phyloP scores from a whole-genome alignment of 1,284 basidiomycete genomes.

The Cystobasidium slooffiae region DNA sequence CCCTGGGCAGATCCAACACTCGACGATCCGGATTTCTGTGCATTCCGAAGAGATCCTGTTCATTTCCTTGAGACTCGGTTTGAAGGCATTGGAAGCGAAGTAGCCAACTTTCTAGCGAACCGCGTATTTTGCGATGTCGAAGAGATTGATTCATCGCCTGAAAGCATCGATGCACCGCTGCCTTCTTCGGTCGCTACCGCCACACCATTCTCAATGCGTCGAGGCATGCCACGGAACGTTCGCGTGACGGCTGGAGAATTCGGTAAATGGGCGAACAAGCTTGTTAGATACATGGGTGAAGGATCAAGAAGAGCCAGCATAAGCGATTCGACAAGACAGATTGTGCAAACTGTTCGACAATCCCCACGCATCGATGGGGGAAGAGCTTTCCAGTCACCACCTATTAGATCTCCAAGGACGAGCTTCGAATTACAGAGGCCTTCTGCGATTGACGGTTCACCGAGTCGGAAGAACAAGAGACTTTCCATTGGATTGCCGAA shows the following conservation, averaged over 20 bases:
- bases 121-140: conserved; percentile 84
- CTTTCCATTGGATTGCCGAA: conserved; percentile 14
- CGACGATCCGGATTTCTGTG: conserved; percentile 73
- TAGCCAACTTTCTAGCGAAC: conserved; percentile 83
- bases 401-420: conserved; percentile 29
- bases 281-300: conserved; percentile 64
- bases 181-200: conserved; percentile 45
- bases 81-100: conserved; percentile 82
- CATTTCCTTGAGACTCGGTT: conserved; percentile 87
- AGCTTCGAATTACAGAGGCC: conserved; percentile 22
- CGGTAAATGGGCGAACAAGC: conserved; percentile 79
- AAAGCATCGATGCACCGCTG: conserved; percentile 58
- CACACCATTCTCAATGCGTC: conserved; percentile 56
- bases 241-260: conserved; percentile 81
- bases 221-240: conserved; percentile 43
- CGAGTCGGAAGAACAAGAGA: conserved; percentile 14
- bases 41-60: conserved; percentile 78
- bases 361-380: conserved; percentile 32
- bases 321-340: conserved; percentile 55
- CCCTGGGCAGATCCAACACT: conserved; percentile 93
- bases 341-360: conserved; percentile 26
- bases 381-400: conserved; percentile 26
- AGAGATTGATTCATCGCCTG: conserved; percentile 57
- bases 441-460: conserved; percentile 14
- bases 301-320: conserved; percentile 50